These are phyloP conservation scores for Isatis tinctoria DNA, from an alignment of 345 rosid genomes.

Conservation along the genomic window DNA sequence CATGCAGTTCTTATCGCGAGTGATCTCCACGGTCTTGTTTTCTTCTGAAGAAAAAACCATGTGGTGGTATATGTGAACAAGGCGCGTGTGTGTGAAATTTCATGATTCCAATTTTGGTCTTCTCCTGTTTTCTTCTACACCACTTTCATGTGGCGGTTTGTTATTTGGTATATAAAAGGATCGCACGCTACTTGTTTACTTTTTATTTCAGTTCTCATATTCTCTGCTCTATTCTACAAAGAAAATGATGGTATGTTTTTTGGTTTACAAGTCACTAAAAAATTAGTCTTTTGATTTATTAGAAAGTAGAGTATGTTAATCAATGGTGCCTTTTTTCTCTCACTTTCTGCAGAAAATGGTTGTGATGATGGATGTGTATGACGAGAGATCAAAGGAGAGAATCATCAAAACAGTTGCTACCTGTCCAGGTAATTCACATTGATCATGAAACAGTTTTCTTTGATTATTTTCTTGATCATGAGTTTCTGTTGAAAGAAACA, in stretches of 20 bases:
- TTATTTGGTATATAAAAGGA: background rate
- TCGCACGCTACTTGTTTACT: no score
- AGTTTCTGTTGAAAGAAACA: background rate
- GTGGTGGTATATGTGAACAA: no score
- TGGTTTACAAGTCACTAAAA: background rate
- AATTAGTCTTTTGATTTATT: background rate
- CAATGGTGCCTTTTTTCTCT: background rate
- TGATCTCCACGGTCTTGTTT: conserved; percentile 16
- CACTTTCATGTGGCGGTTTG: background rate
- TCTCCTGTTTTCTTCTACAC: background rate
- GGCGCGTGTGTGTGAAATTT: background rate
- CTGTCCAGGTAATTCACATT: conserved; percentile 37
- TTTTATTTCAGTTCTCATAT: background rate
- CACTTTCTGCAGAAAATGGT: conserved; percentile 57
- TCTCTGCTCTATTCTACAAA: background rate
- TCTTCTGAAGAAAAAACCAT: background rate
- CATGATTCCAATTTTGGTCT: background rate
- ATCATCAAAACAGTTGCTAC: conserved; percentile 50
- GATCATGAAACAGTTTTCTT: background rate
- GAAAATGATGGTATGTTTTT: conserved; percentile 8
- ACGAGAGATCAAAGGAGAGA: conserved; percentile 46
- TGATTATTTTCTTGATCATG: background rate
- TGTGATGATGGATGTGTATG: conserved; percentile 46
- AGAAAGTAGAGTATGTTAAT: background rate
- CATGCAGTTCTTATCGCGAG: no score